Conservation (phyloP, 2,329 filamentous ascomycete species). For the Decorospora gaudefroyi region DNA sequence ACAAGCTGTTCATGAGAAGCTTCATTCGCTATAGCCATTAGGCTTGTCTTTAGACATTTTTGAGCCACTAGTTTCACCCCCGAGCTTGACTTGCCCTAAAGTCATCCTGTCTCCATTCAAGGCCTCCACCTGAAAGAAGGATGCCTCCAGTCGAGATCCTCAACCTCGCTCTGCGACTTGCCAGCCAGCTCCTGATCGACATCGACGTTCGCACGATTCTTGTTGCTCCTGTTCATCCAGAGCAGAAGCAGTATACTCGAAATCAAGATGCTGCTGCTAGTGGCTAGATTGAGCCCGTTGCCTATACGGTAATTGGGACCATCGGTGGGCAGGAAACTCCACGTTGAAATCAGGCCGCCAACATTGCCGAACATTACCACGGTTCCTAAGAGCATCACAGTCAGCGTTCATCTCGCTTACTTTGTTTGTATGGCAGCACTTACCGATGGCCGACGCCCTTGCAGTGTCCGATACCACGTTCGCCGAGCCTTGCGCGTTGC, state of each 20-base stretch:
- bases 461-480: slow-evolving; percentile 75
- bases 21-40: too few relatives aligned
- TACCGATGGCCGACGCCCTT: slow-evolving; percentile 65
- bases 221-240: slow-evolving; percentile 69
- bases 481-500: slow-evolving; percentile 69
- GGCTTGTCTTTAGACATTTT: too few relatives aligned
- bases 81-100: too few relatives aligned
- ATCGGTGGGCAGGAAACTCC: slow-evolving; percentile 67
- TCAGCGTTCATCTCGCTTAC: background rate
- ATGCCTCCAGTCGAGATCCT: slow-evolving; percentile 54
- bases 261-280: slow-evolving; percentile 61
- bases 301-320: slow-evolving; percentile 70
- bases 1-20: too few relatives aligned
- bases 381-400: slow-evolving; percentile 44
- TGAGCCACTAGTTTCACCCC: too few relatives aligned
- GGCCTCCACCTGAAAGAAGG: slow-evolving; percentile 66
- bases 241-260: slow-evolving; percentile 55
- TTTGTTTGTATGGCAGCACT: background rate
- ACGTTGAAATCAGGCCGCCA: slow-evolving; percentile 69
- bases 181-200: slow-evolving; percentile 62
- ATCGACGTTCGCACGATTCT: slow-evolving; percentile 58
- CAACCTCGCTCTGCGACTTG: slow-evolving; percentile 41
- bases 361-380: slow-evolving; percentile 75
- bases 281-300: slow-evolving; percentile 71
- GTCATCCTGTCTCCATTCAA: slow-evolving; percentile 22